phyloP scores from a whole-genome alignment of 257 asterid species.

The Primulina tabacum region DNA sequence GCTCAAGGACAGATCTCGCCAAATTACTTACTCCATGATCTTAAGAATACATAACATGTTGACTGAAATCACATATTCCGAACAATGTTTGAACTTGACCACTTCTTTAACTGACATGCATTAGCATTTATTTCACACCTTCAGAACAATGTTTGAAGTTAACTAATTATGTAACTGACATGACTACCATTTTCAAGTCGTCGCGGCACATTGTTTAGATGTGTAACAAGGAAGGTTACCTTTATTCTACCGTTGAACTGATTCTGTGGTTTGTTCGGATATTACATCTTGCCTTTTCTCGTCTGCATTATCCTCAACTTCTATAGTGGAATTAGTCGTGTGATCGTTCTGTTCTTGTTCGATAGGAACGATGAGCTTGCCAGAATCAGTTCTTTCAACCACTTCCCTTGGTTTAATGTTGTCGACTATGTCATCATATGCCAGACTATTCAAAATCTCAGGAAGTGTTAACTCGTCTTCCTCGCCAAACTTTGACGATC shows the following conservation, averaged over 20 bases:
- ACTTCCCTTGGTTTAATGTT: conserved; percentile 38
- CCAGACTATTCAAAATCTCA: conserved; percentile 52
- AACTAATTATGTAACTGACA: neutral
- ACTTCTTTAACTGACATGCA: neutral
- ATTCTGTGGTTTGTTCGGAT: conserved; percentile 31
- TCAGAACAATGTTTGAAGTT: neutral
- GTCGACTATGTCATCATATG: conserved; percentile 54
- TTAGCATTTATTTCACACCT: neutral
- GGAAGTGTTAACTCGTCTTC: conserved; percentile 47
- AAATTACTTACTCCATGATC: neutral
- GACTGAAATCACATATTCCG: neutral
- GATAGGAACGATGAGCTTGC: conserved; percentile 27
- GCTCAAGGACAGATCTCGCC: neutral
- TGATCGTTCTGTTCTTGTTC: conserved; percentile 41
- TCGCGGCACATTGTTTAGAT: no score
- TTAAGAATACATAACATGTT: no score
- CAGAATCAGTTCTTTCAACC: conserved; percentile 37
- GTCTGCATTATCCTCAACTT: conserved; percentile 26
- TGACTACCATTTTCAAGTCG: neutral
- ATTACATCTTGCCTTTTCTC: conserved; percentile 28
- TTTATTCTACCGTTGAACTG: conserved; percentile 23
- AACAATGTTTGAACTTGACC: neutral
- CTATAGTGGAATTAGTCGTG: conserved; percentile 26
- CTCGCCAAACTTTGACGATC: conserved; percentile 39
- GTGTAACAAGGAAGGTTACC: conserved; percentile 17